These are phyloP conservation scores for Gaeumannomyces tritici DNA, from an alignment of 2,329 filamentous ascomycete species.

Conservation along the genomic window DNA sequence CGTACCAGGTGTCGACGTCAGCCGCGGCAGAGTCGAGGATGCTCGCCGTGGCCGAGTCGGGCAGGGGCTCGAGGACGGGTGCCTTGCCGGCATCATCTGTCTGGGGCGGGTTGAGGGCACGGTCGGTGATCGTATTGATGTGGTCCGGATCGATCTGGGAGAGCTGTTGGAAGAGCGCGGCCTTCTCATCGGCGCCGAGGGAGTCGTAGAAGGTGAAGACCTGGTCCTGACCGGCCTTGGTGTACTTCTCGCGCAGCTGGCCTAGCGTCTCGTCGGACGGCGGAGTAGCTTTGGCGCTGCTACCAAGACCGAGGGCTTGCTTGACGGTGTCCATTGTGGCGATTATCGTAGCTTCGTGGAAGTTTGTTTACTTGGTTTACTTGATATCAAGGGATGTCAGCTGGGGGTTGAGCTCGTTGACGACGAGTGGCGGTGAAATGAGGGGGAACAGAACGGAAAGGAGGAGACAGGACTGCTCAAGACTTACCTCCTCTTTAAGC, in stretches of 20 bases:
- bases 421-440: background rate
- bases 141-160: slow-evolving; percentile 70
- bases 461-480: background rate
- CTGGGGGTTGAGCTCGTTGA: background rate
- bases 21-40: slow-evolving; percentile 78
- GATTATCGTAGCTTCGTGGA: background rate
- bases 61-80: slow-evolving; percentile 70
- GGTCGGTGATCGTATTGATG: slow-evolving; percentile 81
- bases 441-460: background rate
- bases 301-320: slow-evolving; percentile 27
- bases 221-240: slow-evolving; percentile 66
- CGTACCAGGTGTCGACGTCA: slow-evolving; percentile 78
- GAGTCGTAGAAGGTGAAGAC: slow-evolving; percentile 84
- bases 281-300: slow-evolving; percentile 28
- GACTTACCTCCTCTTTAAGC: background rate
- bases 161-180: slow-evolving; percentile 71
- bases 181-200: slow-evolving; percentile 64
- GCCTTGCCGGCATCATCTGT: slow-evolving; percentile 38
- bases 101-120: slow-evolving; percentile 69
- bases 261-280: slow-evolving; percentile 59
- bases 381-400: background rate
- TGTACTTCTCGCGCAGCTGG: slow-evolving; percentile 62
- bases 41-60: slow-evolving; percentile 75
- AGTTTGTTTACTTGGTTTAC: slow-evolving; percentile 1
- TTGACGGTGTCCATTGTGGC: slow-evolving; percentile 32